These are phyloP conservation scores for Hypoxylon intermedium DNA, from an alignment of 495 filamentous ascomycete species.

Conservation along the genomic window DNA sequence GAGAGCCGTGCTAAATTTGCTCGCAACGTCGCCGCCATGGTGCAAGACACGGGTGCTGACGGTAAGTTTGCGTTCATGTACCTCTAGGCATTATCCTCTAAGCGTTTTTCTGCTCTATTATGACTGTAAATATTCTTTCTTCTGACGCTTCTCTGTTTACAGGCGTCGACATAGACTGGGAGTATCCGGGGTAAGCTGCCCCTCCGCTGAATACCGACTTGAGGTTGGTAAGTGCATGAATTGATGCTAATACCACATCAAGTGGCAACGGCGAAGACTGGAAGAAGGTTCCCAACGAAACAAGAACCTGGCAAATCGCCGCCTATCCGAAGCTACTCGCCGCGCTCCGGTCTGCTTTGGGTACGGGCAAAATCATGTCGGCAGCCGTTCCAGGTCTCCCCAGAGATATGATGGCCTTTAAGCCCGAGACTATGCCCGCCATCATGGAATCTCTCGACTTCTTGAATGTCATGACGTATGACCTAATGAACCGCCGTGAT, in stretches of 20 bases:
- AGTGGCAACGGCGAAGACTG: constrained; percentile 81
- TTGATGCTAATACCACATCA: constrained; percentile 2
- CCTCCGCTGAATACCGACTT: not conserved
- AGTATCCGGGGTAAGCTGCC: constrained; percentile 68
- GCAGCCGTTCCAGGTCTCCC: constrained; percentile 73
- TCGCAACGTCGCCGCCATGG: constrained; percentile 68
- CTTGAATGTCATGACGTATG: constrained; percentile 82
- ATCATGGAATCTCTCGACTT: constrained; percentile 73
- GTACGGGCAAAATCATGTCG: constrained; percentile 67
- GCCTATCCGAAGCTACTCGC: constrained; percentile 69
- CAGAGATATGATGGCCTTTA: constrained; percentile 77
- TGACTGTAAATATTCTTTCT: not conserved
- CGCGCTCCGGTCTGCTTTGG: constrained; percentile 66
- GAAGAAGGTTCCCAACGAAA: constrained; percentile 68
- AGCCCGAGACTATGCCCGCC: constrained; percentile 62
- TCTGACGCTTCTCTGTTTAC: constrained; percentile 6
- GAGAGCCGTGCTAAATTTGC: constrained; percentile 64
- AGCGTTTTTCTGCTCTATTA: too few species aligned
- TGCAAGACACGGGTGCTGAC: constrained; percentile 67
- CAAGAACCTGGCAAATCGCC: constrained; percentile 66
- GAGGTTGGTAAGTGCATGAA: not conserved
- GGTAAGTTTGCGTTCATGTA: too few species aligned
- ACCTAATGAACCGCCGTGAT: constrained; percentile 79
- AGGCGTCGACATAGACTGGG: constrained; percentile 78
- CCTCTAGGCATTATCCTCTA: too few species aligned